Evolutionary conservation across 129 eudicot genomes (phyloP).

Genomic region (Solidago caesia): DNA sequence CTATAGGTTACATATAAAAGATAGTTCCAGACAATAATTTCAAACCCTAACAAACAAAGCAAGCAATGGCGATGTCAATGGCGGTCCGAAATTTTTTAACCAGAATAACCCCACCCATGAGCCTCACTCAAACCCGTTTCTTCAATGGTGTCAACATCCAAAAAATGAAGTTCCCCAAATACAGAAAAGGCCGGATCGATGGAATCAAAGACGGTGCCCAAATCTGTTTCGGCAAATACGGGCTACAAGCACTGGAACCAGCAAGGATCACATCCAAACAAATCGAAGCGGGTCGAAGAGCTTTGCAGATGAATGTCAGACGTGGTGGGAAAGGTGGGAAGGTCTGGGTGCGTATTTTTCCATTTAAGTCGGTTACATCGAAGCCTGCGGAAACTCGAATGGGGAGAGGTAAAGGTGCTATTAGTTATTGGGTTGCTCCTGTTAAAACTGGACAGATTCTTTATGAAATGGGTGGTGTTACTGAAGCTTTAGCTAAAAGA

Average conservation of each 20-base stretch:
- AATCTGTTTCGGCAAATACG: slow-evolving; percentile 38
- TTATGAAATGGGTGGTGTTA: slow-evolving; percentile 42
- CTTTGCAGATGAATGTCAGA: slow-evolving; percentile 31
- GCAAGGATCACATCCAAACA: slow-evolving; percentile 32
- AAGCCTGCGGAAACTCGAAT: slow-evolving; percentile 43
- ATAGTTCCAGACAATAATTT: not conserved
- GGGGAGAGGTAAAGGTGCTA: slow-evolving; percentile 42
- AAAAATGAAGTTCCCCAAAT: slow-evolving; percentile 31
- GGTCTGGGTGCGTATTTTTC: slow-evolving; percentile 43
- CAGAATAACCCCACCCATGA: not conserved
- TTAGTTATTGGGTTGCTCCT: slow-evolving; percentile 43
- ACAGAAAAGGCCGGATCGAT: slow-evolving; percentile 35
- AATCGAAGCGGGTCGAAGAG: slow-evolving; percentile 41
- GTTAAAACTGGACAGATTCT: slow-evolving; percentile 34
- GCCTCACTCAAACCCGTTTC: slow-evolving; percentile 5
- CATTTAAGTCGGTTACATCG: slow-evolving; percentile 37
- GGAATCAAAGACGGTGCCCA: slow-evolving; percentile 34
- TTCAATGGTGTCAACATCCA: slow-evolving; percentile 17
- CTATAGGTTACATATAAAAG: too few relatives aligned
- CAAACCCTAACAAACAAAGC: slow-evolving; percentile 23
- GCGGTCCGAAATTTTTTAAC: slow-evolving; percentile 1
- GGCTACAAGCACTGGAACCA: slow-evolving; percentile 30
- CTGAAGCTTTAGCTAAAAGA: slow-evolving; percentile 33
- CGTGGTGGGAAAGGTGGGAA: slow-evolving; percentile 43
- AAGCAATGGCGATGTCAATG: slow-evolving; percentile 17